Conservation (phyloP, 345 rosid genomes). For the Acer campestre region DNA sequence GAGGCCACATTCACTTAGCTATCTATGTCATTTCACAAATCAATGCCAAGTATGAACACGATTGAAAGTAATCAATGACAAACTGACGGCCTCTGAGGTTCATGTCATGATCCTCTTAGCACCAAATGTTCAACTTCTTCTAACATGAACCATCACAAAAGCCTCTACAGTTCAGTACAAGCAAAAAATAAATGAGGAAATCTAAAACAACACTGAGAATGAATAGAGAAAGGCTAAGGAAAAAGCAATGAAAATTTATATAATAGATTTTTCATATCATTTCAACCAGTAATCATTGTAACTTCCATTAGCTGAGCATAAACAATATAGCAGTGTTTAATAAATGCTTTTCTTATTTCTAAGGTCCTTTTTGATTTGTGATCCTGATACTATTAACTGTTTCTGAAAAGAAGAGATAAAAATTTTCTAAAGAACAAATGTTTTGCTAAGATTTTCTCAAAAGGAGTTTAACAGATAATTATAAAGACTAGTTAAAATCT, state of each 20-base stretch:
- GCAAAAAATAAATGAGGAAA: background rate
- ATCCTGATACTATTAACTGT: too few species aligned
- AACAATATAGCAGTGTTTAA: background rate
- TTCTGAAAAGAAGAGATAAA: too few species aligned
- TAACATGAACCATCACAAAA: constrained; percentile 1
- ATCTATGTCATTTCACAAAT: background rate
- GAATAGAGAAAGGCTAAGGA: background rate
- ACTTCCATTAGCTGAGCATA: background rate
- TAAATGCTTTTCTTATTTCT: background rate
- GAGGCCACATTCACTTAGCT: background rate
- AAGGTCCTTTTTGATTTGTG: background rate
- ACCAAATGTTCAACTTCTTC: background rate
- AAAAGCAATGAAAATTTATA: background rate
- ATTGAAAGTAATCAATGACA: background rate
- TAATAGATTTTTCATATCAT: background rate
- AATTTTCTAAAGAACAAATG: too few species aligned
- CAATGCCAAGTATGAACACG: background rate
- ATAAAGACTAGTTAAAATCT: too few species aligned
- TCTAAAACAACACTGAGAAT: too few species aligned
- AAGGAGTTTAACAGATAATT: too few species aligned
- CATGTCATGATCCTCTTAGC: background rate
- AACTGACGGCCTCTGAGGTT: background rate
- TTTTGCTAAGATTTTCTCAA: too few species aligned
- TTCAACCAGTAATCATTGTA: background rate
- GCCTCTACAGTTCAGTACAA: background rate